Base-by-base conservation (phyloP, 1,139 yeast genomes). In the Martiniozyma asiatica region DNA sequence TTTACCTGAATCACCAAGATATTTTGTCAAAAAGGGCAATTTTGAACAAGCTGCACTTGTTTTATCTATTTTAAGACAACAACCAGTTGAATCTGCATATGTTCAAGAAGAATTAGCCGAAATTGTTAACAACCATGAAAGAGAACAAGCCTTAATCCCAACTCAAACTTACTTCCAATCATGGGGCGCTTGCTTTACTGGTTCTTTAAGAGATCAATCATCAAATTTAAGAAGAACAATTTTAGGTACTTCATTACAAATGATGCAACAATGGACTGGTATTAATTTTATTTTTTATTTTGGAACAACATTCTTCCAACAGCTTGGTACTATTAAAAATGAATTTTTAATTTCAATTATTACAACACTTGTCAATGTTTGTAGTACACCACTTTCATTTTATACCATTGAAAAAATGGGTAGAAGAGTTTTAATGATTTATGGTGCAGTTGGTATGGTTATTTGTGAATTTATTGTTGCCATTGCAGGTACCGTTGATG, bases 191-290 rank as follows among this genome's bases (percentile, higher is more conserved):
- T 56, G 59, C 40, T 56, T 56, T 42, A 38, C 38, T 24, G 56
- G 56, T 29, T 48, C 53, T 9, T 35, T 52, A n/a, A 43, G 45
- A 39, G 48, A 47, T 33, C 48, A 53, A 14, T 37, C 56, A 18
- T 50, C 55, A 2, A 51, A 53, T 39, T 36, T 52, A 20, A 51
- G 56, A 51, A 58, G 65, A 43, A 53, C 42, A 8, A 39, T 39
- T 15, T 29, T 39, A 16, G 41, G 42, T 45, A 49, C 60, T 20
- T 55, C 59, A 27, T 40, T 62, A 31, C 71, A 65, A 45, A 67
- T 71, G 43, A 65, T 72, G 59, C 81, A 74, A 56, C 84, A 76
- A 55, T 65, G 75, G 59, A 73, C 82, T 31, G 87, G 85, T 55
- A 65, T 75, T 47, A 77, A 77, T 59, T 78, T 76, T 49, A 69